A percentile compares a stretch with the other conserved stretches of the same genome.
Conservation (phyloP, 805 yeast species). For the Barnettozyma sucrosica region DNA sequence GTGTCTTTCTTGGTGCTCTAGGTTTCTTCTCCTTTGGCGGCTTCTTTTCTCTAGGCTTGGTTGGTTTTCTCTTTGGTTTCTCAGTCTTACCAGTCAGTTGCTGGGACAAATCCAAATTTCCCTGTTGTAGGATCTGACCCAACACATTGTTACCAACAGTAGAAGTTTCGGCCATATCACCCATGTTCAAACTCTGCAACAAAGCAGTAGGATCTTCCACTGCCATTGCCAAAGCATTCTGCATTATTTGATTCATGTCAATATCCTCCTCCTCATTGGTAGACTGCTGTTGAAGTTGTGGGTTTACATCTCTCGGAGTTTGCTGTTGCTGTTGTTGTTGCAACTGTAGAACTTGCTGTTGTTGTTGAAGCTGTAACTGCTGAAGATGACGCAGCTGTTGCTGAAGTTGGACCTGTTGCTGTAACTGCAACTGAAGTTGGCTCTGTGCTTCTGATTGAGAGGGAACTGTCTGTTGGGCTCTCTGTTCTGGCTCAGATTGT, state of each 20-base stretch:
- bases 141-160: constrained; percentile 9
- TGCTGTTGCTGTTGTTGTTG: constrained; percentile 4
- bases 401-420: constrained; percentile 3
- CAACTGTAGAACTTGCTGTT: constrained; percentile 1
- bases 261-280: constrained; percentile 37
- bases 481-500: constrained; percentile 12
- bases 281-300: not conserved
- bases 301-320: not conserved
- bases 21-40: constrained; percentile 24
- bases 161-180: constrained; percentile 7
- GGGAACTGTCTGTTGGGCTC: constrained; percentile 3
- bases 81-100: not conserved
- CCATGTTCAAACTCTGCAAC: constrained; percentile 34
- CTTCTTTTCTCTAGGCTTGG: constrained; percentile 20
- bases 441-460: constrained; percentile 2
- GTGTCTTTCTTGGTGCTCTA: constrained; percentile 24
- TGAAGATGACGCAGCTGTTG: constrained; percentile 7
- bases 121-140: constrained; percentile 23
- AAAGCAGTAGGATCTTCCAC: constrained; percentile 49
- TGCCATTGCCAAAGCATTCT: constrained; percentile 73
- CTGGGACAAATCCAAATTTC: constrained; percentile 14
- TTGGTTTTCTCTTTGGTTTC: constrained; percentile 14
- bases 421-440: not conserved
- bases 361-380: constrained; percentile 1
- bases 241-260: constrained; percentile 69